Percentiles rank a stretch among this genome's conserved stretches.
Conservation (phyloP, 2,329 filamentous ascomycete species). For the Phialophora macrospora region DNA sequence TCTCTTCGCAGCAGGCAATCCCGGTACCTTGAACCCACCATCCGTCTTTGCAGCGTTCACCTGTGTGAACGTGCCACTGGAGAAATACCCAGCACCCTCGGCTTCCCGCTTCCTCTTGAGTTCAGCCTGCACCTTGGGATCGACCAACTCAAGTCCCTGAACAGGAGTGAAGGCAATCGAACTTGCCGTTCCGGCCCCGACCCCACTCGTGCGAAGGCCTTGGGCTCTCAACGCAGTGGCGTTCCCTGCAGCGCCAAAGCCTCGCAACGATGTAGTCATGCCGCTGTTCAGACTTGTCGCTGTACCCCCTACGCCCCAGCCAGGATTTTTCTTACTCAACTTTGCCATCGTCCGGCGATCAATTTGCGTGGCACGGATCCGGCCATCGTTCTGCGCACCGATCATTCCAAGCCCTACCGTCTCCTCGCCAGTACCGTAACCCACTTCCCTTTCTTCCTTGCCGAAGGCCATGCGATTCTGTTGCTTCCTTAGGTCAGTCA, state of each 20-base stretch:
- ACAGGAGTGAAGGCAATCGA: conserved; percentile 92
- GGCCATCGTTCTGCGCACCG: conserved; percentile 83
- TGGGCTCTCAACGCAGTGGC: conserved; percentile 74
- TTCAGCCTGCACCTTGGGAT: conserved; percentile 88
- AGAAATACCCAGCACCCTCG: conserved; percentile 96
- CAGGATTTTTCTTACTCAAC: conserved; percentile 91
- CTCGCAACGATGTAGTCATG: conserved; percentile 78
- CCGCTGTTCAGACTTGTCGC: conserved; percentile 62
- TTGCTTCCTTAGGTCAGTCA: conserved; percentile 94
- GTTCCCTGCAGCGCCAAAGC: conserved; percentile 65
- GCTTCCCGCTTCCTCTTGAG: conserved; percentile 88
- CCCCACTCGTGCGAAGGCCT: conserved; percentile 79
- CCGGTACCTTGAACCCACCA: conserved; percentile 81
- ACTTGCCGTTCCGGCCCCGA: conserved; percentile 81
- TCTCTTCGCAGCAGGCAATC: conserved; percentile 74
- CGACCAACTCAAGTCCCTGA: conserved; percentile 91
- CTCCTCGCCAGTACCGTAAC: conserved; percentile 82
- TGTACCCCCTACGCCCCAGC: conserved; percentile 71
- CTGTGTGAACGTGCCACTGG: conserved; percentile 95
- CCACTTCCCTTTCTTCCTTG: conserved; percentile 91
- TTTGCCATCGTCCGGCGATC: conserved; percentile 93
- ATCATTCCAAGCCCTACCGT: conserved; percentile 96
- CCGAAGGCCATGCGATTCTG: conserved; percentile 97
- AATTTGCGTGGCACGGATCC: conserved; percentile 84
- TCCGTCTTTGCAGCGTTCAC: conserved; percentile 54